Evolutionary conservation across 2,329 filamentous ascomycete species (phyloP), one percentile per base, ranked within the genome.

Genomic region (Aspergillus carbonarius): DNA sequence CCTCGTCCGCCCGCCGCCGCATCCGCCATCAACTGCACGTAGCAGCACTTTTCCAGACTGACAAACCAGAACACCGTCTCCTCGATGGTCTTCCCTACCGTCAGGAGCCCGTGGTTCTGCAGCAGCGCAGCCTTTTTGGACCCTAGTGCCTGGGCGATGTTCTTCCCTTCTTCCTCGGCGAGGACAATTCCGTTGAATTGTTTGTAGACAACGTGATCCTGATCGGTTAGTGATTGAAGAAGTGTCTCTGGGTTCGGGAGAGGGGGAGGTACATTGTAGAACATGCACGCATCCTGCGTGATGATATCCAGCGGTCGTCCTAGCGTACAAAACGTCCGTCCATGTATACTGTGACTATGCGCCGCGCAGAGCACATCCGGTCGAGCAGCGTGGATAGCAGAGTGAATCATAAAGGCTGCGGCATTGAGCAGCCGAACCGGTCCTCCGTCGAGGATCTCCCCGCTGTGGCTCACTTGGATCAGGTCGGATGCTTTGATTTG

Each of bases 401-500:
- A 72, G 63, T 82, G 81, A 57, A 83, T 83, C 76, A 81, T 80
- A 65, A 81, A 83, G 0, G 77, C 78, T 5, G 79, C 79, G 3
- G 73, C 74, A 52, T 83, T 83, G 49, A 83, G 67, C 49, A 78
- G 66, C 12, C 77, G 69, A 6, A 77, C 74, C 1, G 73, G 68
- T 0, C 87, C 87, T 3, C 87, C 87, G 10, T 85, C 87, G 32
- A 90, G 82, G 23, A 90, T 81, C 23, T 84, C 75, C 1, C 88
- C 88, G 0, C 81, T 70, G 52, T 85, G 79, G 64, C 88, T 80
- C 1, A 90, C 87, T 15, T 82, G 83, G 55, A 90, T 88, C n/a
- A 91, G 79, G 63, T 90, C 86, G 0, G 84, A 87, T 0, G 82
- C 80, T 57, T 84, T 87, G 44, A 90, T 83, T 55, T 85, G 75